Conservation (phyloP, 2,329 filamentous ascomycete species). For the Pseudogymnoascus sp. region DNA sequence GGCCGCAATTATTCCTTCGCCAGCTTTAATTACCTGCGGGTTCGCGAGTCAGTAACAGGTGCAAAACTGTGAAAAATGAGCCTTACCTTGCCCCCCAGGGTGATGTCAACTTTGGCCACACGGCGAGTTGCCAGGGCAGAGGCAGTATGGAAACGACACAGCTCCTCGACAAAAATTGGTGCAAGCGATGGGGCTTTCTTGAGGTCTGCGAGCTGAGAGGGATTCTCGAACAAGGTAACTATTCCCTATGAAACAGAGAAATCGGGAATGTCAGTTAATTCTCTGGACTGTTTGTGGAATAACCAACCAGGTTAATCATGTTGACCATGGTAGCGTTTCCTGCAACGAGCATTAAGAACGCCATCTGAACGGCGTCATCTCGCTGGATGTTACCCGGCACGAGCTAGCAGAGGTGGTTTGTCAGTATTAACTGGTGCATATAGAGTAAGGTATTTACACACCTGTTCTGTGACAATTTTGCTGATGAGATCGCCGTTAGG, state of each 20-base stretch:
- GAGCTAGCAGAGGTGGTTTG: slow-evolving; percentile 23
- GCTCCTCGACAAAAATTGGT: slow-evolving; percentile 38
- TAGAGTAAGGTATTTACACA: not conserved
- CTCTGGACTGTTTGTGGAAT: not conserved
- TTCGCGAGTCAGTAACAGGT: not conserved
- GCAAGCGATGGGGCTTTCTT: slow-evolving; percentile 34
- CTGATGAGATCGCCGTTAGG: slow-evolving; percentile 41
- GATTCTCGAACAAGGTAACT: slow-evolving; percentile 37
- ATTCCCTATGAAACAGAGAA: slow-evolving; percentile 30
- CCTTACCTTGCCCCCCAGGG: slow-evolving; percentile 34
- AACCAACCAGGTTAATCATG: slow-evolving; percentile 40
- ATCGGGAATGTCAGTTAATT: not conserved
- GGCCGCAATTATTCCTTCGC: slow-evolving; percentile 41
- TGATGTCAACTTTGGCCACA: slow-evolving; percentile 40
- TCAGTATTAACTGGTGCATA: not conserved
- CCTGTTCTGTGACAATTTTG: slow-evolving; percentile 26
- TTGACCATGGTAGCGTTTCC: slow-evolving; percentile 47
- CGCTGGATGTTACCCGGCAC: slow-evolving; percentile 27
- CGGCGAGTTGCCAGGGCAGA: slow-evolving; percentile 41
- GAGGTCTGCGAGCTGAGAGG: slow-evolving; percentile 35
- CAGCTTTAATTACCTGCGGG: slow-evolving; percentile 29
- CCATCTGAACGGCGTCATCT: slow-evolving; percentile 35
- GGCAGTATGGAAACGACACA: slow-evolving; percentile 42
- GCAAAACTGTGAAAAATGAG: not conserved
- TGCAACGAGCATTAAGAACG: slow-evolving; percentile 43